Conservation (phyloP, 2,329 filamentous ascomycete genomes). For the Neonectria punicea region DNA sequence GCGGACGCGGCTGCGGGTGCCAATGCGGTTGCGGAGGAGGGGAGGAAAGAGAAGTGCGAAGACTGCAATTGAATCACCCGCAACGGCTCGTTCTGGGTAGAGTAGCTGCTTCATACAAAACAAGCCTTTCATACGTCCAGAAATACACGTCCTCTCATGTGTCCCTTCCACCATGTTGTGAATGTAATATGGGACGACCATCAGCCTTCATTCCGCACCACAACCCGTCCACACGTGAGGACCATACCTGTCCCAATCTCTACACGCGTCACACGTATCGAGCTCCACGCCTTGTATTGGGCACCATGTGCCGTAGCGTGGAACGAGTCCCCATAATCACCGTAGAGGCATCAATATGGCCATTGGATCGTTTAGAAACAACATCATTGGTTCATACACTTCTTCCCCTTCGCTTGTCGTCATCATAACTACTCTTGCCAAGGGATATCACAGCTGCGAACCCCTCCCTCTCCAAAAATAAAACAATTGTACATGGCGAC, state of each 20-base stretch:
- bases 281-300: neutral
- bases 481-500: constrained; percentile 26
- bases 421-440: constrained; percentile 22
- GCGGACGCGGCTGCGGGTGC: neutral
- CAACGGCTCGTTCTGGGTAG: neutral
- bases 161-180: neutral
- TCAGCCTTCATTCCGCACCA: neutral
- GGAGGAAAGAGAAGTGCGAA: constrained; percentile 36
- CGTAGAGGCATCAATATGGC: neutral
- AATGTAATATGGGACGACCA: neutral
- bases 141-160: no score
- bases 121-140: no score
- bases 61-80: constrained; percentile 38
- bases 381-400: constrained; percentile 21
- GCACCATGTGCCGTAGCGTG: no score
- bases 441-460: constrained; percentile 15
- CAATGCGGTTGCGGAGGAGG: constrained; percentile 9
- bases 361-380: constrained; percentile 11
- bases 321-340: neutral
- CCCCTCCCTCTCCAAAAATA: constrained; percentile 18
- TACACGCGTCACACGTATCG: neutral
- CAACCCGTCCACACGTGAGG: neutral
- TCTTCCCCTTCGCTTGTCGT: constrained; percentile 18
- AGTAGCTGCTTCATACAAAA: neutral
- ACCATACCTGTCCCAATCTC: neutral